Base-by-base conservation (phyloP, 2,329 filamentous ascomycete species). In the Phialophora expanda region DNA sequence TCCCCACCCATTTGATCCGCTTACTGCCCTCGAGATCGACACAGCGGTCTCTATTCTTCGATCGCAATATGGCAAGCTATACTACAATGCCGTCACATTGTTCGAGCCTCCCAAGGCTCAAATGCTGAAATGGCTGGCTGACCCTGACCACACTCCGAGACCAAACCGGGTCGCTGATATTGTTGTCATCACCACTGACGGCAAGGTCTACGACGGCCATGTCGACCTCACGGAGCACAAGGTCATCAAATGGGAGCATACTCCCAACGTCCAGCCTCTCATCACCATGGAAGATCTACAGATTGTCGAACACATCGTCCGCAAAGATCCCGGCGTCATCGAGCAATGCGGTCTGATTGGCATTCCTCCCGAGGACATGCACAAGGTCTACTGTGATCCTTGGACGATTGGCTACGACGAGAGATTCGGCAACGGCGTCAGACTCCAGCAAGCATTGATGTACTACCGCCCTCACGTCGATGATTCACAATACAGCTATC, bases 331-430 rank as follows among this genome's bases (percentile, higher is more conserved):
- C 14, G 90, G 90, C 73, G 92, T 97, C 66, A 95, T 97, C 71
- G 92, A 97, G 78, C 93, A 97, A 78, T 97, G 93, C 74, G 86
- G 85, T 6, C 85, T 97, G 66, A 86, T 92, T 66, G 93, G 93
- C 1, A 91, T 97, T 66, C 86, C 91, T 12, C 84, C 84, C 64
- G 85, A 90, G 71, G 91, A 96, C 67, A 97, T 97, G 93, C 82
- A 95, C 82, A 97, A 97, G 79, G 91, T 97, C 56, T 97, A 96
- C 81, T 96, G 93, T 78, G 93, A 97, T 76, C 92, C 92, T 11
- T 97, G 93, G 93, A 96, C 93, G 0, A 96, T 97, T 77, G 93
- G 93, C 56, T 96, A 92, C 75, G 93, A 97, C 73, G 91, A 96
- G 80, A 89, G 93, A 53, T 95, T 93, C 73, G 93, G 93, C 68